Conservation (phyloP, 148 eudicot genomes). For the Fagopyrum tataricum region DNA sequence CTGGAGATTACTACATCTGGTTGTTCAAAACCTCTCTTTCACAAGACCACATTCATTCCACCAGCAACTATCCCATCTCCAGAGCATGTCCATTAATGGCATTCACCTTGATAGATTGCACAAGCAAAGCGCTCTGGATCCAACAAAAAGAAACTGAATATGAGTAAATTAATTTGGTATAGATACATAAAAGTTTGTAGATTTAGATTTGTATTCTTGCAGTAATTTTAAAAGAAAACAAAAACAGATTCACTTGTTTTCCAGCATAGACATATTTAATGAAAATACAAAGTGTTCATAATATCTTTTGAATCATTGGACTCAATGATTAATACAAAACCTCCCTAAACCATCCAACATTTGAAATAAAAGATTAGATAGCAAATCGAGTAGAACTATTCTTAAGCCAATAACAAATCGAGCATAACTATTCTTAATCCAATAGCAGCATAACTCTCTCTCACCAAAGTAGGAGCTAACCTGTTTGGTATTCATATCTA, state of each 20-base stretch:
- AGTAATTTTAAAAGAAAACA: too few species aligned
- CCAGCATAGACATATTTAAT: neutral
- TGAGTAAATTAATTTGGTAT: conserved; percentile 70
- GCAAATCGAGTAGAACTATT: neutral
- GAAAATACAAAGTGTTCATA: neutral
- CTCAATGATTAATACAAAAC: neutral
- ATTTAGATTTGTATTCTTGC: too few species aligned
- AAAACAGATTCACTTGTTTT: neutral
- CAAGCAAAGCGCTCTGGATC: conserved; percentile 92
- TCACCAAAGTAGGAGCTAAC: neutral
- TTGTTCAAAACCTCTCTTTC: conserved; percentile 73
- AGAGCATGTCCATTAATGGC: conserved; percentile 84
- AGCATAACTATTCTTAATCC: too few species aligned
- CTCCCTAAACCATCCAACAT: neutral
- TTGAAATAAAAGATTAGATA: neutral
- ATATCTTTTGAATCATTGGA: neutral
- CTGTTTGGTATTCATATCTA: too few species aligned
- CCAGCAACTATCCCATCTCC: conserved; percentile 87
- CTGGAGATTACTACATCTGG: too few species aligned
- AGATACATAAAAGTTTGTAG: neutral
- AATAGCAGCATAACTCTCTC: neutral
- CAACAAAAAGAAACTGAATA: conserved; percentile 99
- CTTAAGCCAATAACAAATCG: too few species aligned
- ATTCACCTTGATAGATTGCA: conserved; percentile 66
- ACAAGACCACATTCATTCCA: conserved; percentile 72